phyloP scores from a whole-genome alignment of 1,284 basidiomycete species.

The Cutaneotrichosporon cavernicola region DNA sequence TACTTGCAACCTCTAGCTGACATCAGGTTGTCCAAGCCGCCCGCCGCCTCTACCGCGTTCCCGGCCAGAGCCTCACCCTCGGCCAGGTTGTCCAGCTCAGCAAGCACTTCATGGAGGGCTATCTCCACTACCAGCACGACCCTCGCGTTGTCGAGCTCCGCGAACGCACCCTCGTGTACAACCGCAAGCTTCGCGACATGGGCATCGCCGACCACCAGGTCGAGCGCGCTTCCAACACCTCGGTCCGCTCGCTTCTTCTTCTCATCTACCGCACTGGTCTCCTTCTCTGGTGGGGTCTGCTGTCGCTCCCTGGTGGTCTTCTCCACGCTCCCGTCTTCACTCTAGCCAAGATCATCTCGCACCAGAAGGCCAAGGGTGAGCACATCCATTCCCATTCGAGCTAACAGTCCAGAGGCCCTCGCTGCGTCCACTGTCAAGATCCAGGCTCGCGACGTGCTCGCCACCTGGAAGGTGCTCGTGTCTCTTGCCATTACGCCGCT shows the following conservation, averaged over 20 bases:
- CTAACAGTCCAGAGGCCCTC: conserved; percentile 71
- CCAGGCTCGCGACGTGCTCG: conserved; percentile 89
- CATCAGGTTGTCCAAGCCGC: conserved; percentile 97
- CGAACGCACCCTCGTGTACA: conserved; percentile 86
- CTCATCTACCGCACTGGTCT: conserved; percentile 81
- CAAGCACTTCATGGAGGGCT: conserved; percentile 90
- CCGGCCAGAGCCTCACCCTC: conserved; percentile 89
- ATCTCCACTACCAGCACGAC: conserved; percentile 89
- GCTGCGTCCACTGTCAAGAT: conserved; percentile 96
- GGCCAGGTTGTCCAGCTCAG: conserved; percentile 97
- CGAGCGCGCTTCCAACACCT: conserved; percentile 72
- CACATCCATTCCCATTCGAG: conserved; percentile 14
- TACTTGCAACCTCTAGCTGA: not conserved
- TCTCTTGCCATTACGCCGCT: conserved; percentile 87
- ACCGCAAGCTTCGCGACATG: conserved; percentile 83
- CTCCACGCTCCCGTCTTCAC: conserved; percentile 95
- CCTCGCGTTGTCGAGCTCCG: conserved; percentile 82
- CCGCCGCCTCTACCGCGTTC: conserved; percentile 88
- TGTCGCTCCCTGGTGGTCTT: conserved; percentile 92
- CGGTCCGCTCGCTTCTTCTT: conserved; percentile 84
- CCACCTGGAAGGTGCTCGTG: conserved; percentile 97
- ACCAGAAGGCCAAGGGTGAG: conserved; percentile 84
- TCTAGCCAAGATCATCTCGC: conserved; percentile 81
- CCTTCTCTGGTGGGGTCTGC: conserved; percentile 76
- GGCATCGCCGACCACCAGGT: conserved; percentile 99